Base-by-base conservation (phyloP, 2,329 filamentous ascomycete genomes). In the Myriangium duriaei region DNA sequence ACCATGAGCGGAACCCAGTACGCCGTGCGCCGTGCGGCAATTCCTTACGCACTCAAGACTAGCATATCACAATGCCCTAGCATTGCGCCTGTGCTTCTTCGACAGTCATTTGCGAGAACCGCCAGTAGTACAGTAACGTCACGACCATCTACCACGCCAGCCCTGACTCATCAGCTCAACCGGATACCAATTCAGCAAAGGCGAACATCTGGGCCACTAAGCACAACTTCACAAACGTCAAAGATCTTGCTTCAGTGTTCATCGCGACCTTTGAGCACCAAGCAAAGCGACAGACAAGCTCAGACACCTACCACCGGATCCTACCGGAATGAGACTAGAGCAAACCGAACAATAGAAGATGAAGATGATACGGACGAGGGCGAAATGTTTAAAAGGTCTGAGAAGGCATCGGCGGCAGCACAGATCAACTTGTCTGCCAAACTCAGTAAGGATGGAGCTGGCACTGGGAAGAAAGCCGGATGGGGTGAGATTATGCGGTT, bases 401-500 rank as follows among this genome's bases (percentile, higher is more conserved):
- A 93, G 56, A 88, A 80, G 59, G 91, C 87, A 21, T 74, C 79
- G 10, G 78, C 85, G 51, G 91, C 87, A 9, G 81, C 87, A 2
- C 81, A 96, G 53, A 70, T 98, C 49, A 93, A 98, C 56, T 66
- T 96, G 50, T 79, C 79, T 45, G 91, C 91, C 11, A 83, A 82
- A 47, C 66, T 98, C 34, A 85, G 82, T 32, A 94, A 87, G 55
- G 84, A 92, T 47, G 80, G 82, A 13, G 58, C 65, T 43, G 54
- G 60, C 30, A 56, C 64, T 24, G 57, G 58, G 4, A 63, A 68
- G 42, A 40, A 47, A 10, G 75, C 81, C 14, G 80, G 81, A 7
- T 65, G 77, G 45, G 65, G 65, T 10, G 91, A 98, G 61, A 76
- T 96, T 49, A 82, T 78, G 76, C 76, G 91, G 36, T 65, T 98